phyloP scores from a whole-genome alignment of 306 rosid genomes.

The Aeschynomene evenia region DNA sequence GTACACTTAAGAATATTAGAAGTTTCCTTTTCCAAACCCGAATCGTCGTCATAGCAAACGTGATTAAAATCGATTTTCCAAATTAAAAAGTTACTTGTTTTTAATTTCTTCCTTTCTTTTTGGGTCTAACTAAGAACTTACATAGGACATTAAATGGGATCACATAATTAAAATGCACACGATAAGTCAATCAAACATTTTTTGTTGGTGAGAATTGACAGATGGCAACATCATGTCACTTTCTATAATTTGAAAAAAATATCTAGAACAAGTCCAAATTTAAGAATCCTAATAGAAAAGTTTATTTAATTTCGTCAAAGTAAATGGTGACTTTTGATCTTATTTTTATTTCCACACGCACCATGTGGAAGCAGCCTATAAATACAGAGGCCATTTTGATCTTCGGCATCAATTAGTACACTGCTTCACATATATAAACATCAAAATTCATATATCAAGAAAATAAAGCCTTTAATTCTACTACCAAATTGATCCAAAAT shows the following conservation, averaged over 20 bases:
- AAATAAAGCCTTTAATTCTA: neutral
- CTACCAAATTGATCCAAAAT: neutral
- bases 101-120: no score
- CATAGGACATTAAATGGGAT: neutral
- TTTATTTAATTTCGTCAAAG: neutral
- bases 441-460: neutral
- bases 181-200: neutral
- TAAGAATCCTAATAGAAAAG: neutral
- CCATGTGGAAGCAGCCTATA: conserved; percentile 9
- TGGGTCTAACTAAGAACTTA: neutral
- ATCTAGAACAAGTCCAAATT: neutral
- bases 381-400: neutral
- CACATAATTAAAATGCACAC: neutral
- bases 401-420: neutral
- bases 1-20: neutral
- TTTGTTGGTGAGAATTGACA: neutral
- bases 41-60: conserved; percentile 14
- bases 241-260: neutral
- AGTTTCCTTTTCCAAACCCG: neutral
- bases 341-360: neutral
- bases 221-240: neutral
- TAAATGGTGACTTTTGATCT: neutral
- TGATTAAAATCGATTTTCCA: neutral
- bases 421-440: neutral
- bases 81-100: no score